Base-by-base conservation (phyloP, 495 filamentous ascomycete genomes). In the Penicillium atrosanguineum region DNA sequence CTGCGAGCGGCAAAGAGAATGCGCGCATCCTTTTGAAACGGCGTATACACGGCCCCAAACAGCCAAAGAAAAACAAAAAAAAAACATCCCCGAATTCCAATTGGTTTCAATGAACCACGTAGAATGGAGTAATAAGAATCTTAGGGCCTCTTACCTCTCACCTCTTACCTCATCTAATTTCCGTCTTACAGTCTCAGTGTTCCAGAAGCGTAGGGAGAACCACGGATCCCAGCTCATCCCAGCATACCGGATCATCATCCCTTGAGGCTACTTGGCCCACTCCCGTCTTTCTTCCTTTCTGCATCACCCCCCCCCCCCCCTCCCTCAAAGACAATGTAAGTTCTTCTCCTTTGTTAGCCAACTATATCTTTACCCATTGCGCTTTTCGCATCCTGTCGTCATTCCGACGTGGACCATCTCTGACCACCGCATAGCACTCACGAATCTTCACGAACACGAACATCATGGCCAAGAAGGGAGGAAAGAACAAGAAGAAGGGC, bases 381-480 rank as follows among this genome's bases (percentile, higher is more conserved):
- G 28, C 43, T 21, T 21, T 7, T 31, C 31, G 38, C 25, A 46
- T 37, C 21, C 47, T 57, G 44, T 61, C 55, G 55, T 64, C 61
- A 64, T 59, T 38, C 7, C 48, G 19, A 49, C 48, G 53, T 56
- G 53, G 19, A 12, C 14, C 8, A 34, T 42, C 34, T 36, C 49
- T 48, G 40, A 34, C 39, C 42, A 11, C 52, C 44, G 4, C 37
- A 51, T 25, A 39, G 19, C 45, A 49, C 50, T 26, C 44, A 60
- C 60, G 43, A 56, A 56, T 55, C 37, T 29, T 48, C 26, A 57
- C 55, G 23, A 23, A 23, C 23, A 23, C 23, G 38, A 65, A 14
- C 68, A 68, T 31, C 53, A 77, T 77, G 74, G 34, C 69, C 37
- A 77, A 74, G 69, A 77, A 74, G 56, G 71, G 74, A 60, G 74